Evolutionary conservation across 768 basidiomycete species (phyloP).

Genomic region (Clavulina sp.): DNA sequence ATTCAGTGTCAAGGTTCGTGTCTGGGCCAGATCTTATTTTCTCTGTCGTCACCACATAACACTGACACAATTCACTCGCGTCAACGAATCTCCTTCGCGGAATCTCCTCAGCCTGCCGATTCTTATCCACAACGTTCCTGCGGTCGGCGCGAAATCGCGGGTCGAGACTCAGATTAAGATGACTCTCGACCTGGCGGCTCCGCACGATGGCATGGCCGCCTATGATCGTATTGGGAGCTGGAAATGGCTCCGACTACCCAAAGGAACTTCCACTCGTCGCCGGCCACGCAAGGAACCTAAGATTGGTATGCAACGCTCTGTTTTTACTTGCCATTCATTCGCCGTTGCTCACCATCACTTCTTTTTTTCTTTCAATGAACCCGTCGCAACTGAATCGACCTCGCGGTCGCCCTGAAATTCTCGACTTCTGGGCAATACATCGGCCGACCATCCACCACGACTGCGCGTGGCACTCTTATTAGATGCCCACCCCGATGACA

Average conservation of each 20-base stretch:
- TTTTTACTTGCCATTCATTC: conserved; percentile 6
- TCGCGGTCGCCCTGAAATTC: no score
- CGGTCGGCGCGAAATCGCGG: conserved; percentile 69
- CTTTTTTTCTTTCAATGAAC: conserved; percentile 14
- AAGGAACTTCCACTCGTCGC: conserved; percentile 68
- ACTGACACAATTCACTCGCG: not conserved
- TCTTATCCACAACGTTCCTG: conserved; percentile 68
- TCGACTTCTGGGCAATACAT: not conserved
- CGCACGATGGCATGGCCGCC: conserved; percentile 21
- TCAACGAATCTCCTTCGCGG: not conserved
- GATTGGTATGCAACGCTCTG: conserved; percentile 35
- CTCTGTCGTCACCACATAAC: conserved; percentile 1
- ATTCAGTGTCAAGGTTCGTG: not conserved
- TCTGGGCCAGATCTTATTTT: conserved; percentile 2
- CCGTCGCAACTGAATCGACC: no score
- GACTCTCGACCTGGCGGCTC: conserved; percentile 44
- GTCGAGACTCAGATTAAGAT: conserved; percentile 93
- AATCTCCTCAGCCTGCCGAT: conserved; percentile 44
- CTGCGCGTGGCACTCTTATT: conserved; percentile 7
- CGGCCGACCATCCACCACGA: no score
- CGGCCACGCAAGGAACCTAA: conserved; percentile 70
- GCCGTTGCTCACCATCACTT: conserved; percentile 2
- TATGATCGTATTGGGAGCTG: conserved; percentile 78
- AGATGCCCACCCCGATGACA: conserved; percentile 55
- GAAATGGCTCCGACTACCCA: conserved; percentile 72